Conservation (phyloP, 208 protist species). For the Leishmania major region DNA sequence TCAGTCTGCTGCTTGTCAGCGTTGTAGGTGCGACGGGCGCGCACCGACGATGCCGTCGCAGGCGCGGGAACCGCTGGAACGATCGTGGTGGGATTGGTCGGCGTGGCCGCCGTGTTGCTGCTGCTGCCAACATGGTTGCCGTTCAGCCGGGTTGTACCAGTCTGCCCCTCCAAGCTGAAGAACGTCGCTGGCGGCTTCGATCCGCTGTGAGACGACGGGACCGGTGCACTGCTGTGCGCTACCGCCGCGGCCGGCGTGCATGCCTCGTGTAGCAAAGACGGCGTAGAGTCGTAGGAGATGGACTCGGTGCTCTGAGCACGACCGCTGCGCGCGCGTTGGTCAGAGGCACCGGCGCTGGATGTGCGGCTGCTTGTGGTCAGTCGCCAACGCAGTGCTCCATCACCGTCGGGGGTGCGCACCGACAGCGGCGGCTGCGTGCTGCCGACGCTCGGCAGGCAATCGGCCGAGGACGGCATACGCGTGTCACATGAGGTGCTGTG, state of each 20-base stretch:
- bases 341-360: conserved; percentile 15
- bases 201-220: neutral
- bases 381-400: neutral
- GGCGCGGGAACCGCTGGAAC: neutral
- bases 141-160: neutral
- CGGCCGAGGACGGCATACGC: conserved; percentile 4
- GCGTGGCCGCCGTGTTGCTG: neutral
- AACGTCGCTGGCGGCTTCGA: neutral
- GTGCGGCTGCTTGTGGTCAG: conserved; percentile 12
- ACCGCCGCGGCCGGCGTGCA: neutral
- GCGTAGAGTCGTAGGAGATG: neutral
- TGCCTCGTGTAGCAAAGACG: neutral
- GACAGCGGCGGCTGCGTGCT: conserved; percentile 22
- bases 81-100: neutral
- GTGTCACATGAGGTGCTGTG: conserved; percentile 16
- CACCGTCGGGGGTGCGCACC: conserved; percentile 9
- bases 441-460: conserved; percentile 10
- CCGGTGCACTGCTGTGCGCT: neutral
- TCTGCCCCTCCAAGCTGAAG: conserved; percentile 11
- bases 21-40: neutral
- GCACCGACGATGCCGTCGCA: neutral
- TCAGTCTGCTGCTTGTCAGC: neutral
- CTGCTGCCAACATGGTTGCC: neutral
- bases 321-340: neutral
- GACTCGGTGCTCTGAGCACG: neutral